phyloP scores from a whole-genome alignment of 768 basidiomycete species.

The Galerina sulciceps region DNA sequence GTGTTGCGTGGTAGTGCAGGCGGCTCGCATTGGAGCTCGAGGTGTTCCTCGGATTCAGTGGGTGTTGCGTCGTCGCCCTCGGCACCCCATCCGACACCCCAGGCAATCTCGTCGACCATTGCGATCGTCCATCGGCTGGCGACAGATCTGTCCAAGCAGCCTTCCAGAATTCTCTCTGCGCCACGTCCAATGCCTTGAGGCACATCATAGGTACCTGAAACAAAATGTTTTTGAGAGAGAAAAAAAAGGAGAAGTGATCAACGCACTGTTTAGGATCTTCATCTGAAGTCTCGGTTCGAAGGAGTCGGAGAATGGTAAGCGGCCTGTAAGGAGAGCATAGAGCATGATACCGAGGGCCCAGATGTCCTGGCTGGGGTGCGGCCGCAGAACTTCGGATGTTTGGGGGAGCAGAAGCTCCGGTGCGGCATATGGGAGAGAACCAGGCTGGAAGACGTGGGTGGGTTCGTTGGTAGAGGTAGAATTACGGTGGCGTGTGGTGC shows the following conservation, averaged over 20 bases:
- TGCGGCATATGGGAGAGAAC: constrained; percentile 89
- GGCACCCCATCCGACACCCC: constrained; percentile 75
- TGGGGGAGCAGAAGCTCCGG: constrained; percentile 83
- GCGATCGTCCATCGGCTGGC: constrained; percentile 77
- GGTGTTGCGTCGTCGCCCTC: constrained; percentile 50
- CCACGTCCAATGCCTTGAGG: constrained; percentile 61
- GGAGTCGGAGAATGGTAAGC: constrained; percentile 85
- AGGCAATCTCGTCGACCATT: constrained; percentile 79
- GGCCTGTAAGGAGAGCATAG: constrained; percentile 81
- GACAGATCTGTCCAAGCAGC: constrained; percentile 75
- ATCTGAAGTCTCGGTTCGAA: constrained; percentile 92
- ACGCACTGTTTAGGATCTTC: constrained; percentile 85
- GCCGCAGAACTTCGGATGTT: constrained; percentile 38
- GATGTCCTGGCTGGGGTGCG: constrained; percentile 84
- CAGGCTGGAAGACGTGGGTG: constrained; percentile 57
- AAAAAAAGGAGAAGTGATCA: constrained; percentile 14
- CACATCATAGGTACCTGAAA: constrained; percentile 64
- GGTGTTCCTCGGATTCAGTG: constrained; percentile 24
- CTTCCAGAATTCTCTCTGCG: constrained; percentile 71
- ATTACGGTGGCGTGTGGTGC: constrained; percentile 55
- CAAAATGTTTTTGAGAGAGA: constrained; percentile 7
- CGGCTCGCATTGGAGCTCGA: constrained; percentile 25
- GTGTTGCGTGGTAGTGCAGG: background rate
- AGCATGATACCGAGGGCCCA: constrained; percentile 96
- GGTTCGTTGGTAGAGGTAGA: constrained; percentile 39